Base-by-base conservation (phyloP, 768 basidiomycete species). In the Rhodosporidiobolus sp. region DNA sequence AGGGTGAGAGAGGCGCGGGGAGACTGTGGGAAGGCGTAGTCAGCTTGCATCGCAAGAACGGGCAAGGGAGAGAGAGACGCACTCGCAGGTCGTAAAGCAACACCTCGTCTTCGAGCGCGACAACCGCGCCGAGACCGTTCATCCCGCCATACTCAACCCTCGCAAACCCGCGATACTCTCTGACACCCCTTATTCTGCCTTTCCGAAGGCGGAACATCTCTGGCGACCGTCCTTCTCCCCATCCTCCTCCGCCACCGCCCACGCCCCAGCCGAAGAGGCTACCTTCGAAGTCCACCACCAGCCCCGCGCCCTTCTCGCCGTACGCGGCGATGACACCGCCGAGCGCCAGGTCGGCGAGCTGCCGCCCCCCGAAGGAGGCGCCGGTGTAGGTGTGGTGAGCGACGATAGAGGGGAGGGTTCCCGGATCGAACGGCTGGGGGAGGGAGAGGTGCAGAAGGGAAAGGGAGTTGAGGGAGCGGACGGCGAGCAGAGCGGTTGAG, bases 21-120 rank as follows among this genome's bases (percentile, higher is more conserved):
- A 0, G 63, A 72, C 70, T 72, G 65, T 9, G 6, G 28, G 11
- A 6, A 53, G 3, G 22, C n/a, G 12, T 0, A 10, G 35, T 50
- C 34, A 57, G 53, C 22, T 20, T 4, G 22, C n/a, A 38, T 0
- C 17, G 6, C 56, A 20, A 28, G n/a, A 19, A 26, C 3, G 20
- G 12, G 5, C 19, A 5, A 7, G 7, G 1, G 2, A 28, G 56
- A 14, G 8, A n/a, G 1, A 20, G 38, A 63, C 65, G 28, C 54
- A 67, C 63, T 10, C 74, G 45, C 12, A 76, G 32, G n/a, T 76
- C 74, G 35, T 72, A 72, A 45, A 76, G 57, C 35, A 70, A 32
- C 34, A 76, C 70, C 45, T 65, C 61, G n/a, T 76, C 68, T 52
- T 76, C 70, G 19, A 67, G 0, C 32, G 52, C 74, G 12, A 76